A percentile compares a stretch with the other conserved stretches of the same genome.
Conservation (phyloP, 2,329 filamentous ascomycete species). For the Diaporthe australafricana region DNA sequence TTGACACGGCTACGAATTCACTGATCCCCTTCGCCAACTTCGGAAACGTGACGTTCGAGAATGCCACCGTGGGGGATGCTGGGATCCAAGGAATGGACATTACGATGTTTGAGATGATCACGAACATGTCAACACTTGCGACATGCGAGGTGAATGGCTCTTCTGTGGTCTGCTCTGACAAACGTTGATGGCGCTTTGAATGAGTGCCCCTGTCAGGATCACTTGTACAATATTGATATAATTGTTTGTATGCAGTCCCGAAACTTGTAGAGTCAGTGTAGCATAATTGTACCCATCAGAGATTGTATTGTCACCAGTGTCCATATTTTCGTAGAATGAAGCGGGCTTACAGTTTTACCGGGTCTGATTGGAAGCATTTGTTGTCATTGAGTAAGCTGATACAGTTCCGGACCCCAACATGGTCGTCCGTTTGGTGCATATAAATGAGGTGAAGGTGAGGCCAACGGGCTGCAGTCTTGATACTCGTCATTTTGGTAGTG, state of each 20-base stretch:
- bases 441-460: not conserved
- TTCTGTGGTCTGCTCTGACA: not conserved
- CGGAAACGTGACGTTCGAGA: not conserved
- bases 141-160: not conserved
- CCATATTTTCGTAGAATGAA: not conserved
- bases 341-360: too few relatives aligned
- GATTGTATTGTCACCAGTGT: too few relatives aligned
- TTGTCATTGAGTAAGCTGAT: not conserved
- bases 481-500: not conserved
- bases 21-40: not conserved
- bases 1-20: not conserved
- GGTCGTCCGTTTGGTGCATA: not conserved
- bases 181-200: not conserved
- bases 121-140: not conserved
- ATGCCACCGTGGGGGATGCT: not conserved
- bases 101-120: constrained; percentile 15
- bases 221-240: too few relatives aligned
- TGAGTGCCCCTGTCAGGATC: too few relatives aligned
- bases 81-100: not conserved
- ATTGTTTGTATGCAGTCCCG: too few relatives aligned
- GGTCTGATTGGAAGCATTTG: not conserved
- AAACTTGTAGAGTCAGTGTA: too few relatives aligned
- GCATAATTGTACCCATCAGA: too few relatives aligned
- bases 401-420: not conserved
- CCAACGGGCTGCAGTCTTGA: not conserved